Base-by-base conservation (phyloP, 2,329 filamentous ascomycete genomes). In the Nemania sp. region DNA sequence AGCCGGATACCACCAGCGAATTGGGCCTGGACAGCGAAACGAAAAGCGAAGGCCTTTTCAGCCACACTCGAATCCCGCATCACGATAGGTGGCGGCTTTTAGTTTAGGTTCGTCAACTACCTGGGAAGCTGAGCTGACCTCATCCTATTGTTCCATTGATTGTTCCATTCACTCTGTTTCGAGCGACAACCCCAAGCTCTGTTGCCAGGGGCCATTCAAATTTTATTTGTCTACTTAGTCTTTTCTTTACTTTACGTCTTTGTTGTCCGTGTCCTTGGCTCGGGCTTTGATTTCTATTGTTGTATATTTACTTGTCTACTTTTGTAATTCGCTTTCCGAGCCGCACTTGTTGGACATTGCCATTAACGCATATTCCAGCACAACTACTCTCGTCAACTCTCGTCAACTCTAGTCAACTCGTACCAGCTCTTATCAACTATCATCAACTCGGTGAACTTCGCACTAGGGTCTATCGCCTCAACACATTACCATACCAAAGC, bases 51-150 rank as follows among this genome's bases (percentile, higher is more conserved):
- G 21, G 49, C 34, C 15, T 54, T 32, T 56, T 52, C 54, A 57
- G 59, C 59, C 49, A 61, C 59, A 60, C 58, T 20, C 56, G 39
- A 53, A 53, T 39, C 46, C 48, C n/a, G 25, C 25, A 25, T 35
- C 39, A 21, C 51, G 18, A 34, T 32, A 6, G 5, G 5, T 37
- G 15, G 21, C 21, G 35, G 11, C 37, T 56, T 29, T 29, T 11
- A 40, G 18, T 49, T 46, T n/a, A n/a, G n/a, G n/a, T n/a, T n/a
- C n/a, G n/a, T n/a, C n/a, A n/a, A n/a, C n/a, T n/a, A n/a, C n/a
- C n/a, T n/a, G n/a, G n/a, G n/a, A n/a, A 47, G 37, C 51, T 50
- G 35, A 45, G 20, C 20, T 18, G 37, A 39, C 21, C 29, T 42
- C 6, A n/a, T 25, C 21, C 25, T 29, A 7, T 29, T 29, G 7